Conservation (phyloP, 2,329 filamentous ascomycete species). For the Trichoderma oligosporum region DNA sequence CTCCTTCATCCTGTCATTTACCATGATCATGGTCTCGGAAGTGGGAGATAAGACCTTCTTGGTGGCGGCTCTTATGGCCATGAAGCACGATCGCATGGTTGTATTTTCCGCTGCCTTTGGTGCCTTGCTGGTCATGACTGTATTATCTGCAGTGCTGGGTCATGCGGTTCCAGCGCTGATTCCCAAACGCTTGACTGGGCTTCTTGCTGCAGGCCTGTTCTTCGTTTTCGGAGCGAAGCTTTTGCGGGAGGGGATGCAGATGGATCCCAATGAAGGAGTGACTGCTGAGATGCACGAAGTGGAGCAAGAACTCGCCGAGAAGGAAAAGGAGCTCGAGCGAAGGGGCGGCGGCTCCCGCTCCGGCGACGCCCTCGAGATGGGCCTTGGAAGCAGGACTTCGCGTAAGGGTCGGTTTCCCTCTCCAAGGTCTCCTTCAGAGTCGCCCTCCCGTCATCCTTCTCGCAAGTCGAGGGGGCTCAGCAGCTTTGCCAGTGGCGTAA, state of each 20-base stretch:
- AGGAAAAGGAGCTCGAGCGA: conserved; percentile 72
- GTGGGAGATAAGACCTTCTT: conserved; percentile 98
- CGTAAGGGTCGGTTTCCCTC: conserved; percentile 74
- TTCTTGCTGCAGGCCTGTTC: conserved; percentile 81
- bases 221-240: conserved; percentile 83
- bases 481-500: conserved; percentile 58
- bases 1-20: conserved; percentile 86
- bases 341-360: conserved; percentile 62
- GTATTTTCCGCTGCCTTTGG: conserved; percentile 95
- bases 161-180: conserved; percentile 89
- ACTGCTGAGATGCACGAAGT: conserved; percentile 98
- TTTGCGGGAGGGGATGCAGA: conserved; percentile 79
- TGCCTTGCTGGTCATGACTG: conserved; percentile 88
- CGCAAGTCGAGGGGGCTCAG: conserved; percentile 39
- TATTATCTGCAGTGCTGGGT: conserved; percentile 86
- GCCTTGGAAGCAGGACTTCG: conserved; percentile 66
- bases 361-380: conserved; percentile 76
- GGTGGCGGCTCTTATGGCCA: conserved; percentile 95
- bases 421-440: conserved; percentile 75
- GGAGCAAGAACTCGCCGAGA: conserved; percentile 87
- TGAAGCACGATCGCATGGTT: conserved; percentile 90
- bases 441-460: conserved; percentile 59
- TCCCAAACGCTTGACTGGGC: conserved; percentile 84
- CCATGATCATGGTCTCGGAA: conserved; percentile 97
- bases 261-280: conserved; percentile 86